Base-by-base conservation (phyloP, 2,329 filamentous ascomycete species). In the Fusarium algeriense region DNA sequence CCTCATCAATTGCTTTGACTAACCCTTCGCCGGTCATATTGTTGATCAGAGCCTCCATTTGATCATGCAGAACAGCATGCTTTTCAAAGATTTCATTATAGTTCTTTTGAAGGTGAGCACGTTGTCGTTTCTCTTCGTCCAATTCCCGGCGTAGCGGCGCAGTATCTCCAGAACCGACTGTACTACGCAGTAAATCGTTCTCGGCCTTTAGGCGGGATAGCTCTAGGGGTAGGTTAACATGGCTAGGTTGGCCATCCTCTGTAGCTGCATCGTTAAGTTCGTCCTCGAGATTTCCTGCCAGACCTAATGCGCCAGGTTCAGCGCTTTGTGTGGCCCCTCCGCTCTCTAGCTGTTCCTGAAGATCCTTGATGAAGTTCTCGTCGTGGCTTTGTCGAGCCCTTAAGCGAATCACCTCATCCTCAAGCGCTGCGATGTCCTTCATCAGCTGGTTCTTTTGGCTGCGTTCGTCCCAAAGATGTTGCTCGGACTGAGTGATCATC, bases 121-220 rank as follows among this genome's bases (percentile, higher is more conserved):
- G 81, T 67, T 85, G 84, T 55, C 83, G 82, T 59, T 84, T 85
- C 60, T 86, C 80, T 62, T 87, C 84, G 50, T 91, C 88, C 34
- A 90, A 81, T 67, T 91, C 87, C 57, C 83, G 82, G 34, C 87
- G 84, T 48, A 91, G 80, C 45, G 84, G 81, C 45, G 85, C 85
- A 60, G 85, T 87, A 71, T 89, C 87, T 3, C 86, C 85, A 11
- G 85, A 85, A 13, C 84, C 85, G 55, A 88, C 82, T 53, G 84
- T 88, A 67, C 84, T 87, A 64, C 86, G 86, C 15, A 91, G 80
- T 11, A 91, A 78, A 38, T 86, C 84, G 72, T 90, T 90, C 78
- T 91, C 90, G 9, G 89, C 87, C 75, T 87, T 88, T 50, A 91
- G 81, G 37, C 89, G 85, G 34, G 87, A 87, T 26, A 89, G 77